Evolutionary conservation across 805 yeast genomes (phyloP).

Genomic region (Lipomyces sp.): DNA sequence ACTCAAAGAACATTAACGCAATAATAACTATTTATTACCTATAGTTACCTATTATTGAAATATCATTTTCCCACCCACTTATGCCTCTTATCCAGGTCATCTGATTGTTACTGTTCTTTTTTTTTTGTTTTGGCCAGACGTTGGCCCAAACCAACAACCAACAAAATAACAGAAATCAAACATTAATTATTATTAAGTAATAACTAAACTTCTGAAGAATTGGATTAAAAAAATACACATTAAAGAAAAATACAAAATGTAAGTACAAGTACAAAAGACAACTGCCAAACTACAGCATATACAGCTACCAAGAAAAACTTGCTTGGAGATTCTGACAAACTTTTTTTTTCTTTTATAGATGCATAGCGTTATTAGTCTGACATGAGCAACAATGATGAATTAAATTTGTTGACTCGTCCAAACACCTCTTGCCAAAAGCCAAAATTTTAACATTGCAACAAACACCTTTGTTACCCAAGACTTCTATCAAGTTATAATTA

Average conservation of each 20-base stretch:
- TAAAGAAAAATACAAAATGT: background rate
- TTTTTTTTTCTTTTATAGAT: slow-evolving; percentile 1
- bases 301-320: background rate
- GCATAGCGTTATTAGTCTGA: background rate
- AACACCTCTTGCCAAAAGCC: slow-evolving; percentile 3
- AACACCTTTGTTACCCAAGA: slow-evolving; percentile 2
- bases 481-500: background rate
- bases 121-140: background rate
- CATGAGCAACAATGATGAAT: background rate
- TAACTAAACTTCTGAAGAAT: background rate
- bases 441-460: background rate
- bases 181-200: background rate
- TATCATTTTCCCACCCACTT: too few relatives aligned
- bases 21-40: too few relatives aligned
- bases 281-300: background rate
- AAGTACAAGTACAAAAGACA: background rate
- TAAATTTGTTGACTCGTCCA: background rate
- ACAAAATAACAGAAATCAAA: background rate
- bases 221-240: background rate
- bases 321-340: background rate
- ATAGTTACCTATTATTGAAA: too few relatives aligned
- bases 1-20: too few relatives aligned
- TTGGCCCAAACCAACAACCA: background rate
- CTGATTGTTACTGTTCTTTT: too few relatives aligned
- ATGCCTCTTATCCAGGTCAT: too few relatives aligned